Evolutionary conservation across 2,329 filamentous ascomycete genomes (phyloP).

Genomic region (Pyrenochaeta sp.): DNA sequence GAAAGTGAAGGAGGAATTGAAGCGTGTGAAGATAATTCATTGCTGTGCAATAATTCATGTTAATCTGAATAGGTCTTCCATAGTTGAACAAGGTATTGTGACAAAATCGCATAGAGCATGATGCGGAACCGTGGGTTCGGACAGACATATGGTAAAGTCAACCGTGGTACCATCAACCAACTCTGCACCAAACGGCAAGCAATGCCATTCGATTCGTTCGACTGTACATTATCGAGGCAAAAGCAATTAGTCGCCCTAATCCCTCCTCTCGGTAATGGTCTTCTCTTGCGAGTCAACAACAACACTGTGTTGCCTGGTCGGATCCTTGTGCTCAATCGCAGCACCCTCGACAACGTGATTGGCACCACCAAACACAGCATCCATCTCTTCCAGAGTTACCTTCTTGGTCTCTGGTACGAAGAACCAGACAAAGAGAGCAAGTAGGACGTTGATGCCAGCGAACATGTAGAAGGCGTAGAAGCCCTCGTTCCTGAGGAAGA

Average conservation of each 20-base stretch:
- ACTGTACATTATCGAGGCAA: not conserved
- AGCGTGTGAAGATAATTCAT: too few relatives aligned
- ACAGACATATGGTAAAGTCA: too few relatives aligned
- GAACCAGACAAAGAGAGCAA: slow-evolving; percentile 54
- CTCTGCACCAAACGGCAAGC: not conserved
- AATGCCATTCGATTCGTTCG: not conserved
- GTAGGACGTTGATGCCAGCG: slow-evolving; percentile 55
- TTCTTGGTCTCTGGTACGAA: slow-evolving; percentile 55
- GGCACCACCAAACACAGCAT: slow-evolving; percentile 63
- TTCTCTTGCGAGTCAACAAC: slow-evolving; percentile 30
- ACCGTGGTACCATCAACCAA: not conserved
- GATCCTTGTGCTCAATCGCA: slow-evolving; percentile 54
- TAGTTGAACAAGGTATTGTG: too few relatives aligned
- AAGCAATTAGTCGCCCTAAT: not conserved
- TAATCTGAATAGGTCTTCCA: too few relatives aligned
- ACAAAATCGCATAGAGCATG: too few relatives aligned
- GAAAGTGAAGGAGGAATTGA: too few relatives aligned
- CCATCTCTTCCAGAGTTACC: slow-evolving; percentile 64
- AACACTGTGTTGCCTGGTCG: slow-evolving; percentile 36
- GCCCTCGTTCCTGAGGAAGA: slow-evolving; percentile 67
- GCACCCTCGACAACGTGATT: slow-evolving; percentile 66
- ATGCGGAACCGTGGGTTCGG: too few relatives aligned
- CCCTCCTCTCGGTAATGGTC: slow-evolving; percentile 20
- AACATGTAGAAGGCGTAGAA: slow-evolving; percentile 67
- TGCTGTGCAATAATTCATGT: too few relatives aligned